A percentile compares a stretch with the other conserved stretches of the same genome.
phyloP scores from a whole-genome alignment of 768 basidiomycete genomes.

The Steccherinum ochraceum region DNA sequence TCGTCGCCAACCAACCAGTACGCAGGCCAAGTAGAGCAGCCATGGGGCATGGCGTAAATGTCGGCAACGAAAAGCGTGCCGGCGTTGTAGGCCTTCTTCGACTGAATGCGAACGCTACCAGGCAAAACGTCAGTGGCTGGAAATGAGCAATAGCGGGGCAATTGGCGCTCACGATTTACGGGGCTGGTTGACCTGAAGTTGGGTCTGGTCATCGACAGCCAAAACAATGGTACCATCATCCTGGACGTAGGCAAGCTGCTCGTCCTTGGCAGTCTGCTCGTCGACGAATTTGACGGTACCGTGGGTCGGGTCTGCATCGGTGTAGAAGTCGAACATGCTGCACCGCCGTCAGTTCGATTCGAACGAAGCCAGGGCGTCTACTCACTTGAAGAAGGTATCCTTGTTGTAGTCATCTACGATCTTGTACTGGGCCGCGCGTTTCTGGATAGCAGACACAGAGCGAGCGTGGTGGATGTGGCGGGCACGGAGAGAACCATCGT shows the following conservation, averaged over 20 bases:
- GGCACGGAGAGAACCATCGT: constrained; percentile 18
- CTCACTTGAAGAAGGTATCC: constrained; percentile 55
- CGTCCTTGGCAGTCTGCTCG: constrained; percentile 37
- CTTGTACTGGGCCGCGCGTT: constrained; percentile 24
- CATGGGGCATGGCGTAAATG: constrained; percentile 63
- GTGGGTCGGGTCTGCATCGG: constrained; percentile 57
- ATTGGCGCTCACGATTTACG: constrained; percentile 41
- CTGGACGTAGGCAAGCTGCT: constrained; percentile 59
- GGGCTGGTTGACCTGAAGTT: constrained; percentile 41
- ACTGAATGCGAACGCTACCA: constrained; percentile 58
- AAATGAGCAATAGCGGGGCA: constrained; percentile 52
- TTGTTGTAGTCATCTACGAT: constrained; percentile 40
- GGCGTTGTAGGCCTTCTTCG: constrained; percentile 54
- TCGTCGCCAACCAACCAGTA: constrained; percentile 35
- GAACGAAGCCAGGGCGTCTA: background rate
- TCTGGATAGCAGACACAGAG: constrained; percentile 8
- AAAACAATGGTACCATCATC: constrained; percentile 49
- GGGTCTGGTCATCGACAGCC: constrained; percentile 53
- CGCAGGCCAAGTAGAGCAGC: constrained; percentile 60
- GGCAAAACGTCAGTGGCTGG: constrained; percentile 32
- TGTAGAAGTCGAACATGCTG: constrained; percentile 68
- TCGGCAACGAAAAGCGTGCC: constrained; percentile 75
- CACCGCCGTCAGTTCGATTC: background rate
- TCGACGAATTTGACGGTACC: constrained; percentile 60
- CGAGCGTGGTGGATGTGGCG: constrained; percentile 24